phyloP scores from a whole-genome alignment of 306 rosid species.

The Lupinus albus region DNA sequence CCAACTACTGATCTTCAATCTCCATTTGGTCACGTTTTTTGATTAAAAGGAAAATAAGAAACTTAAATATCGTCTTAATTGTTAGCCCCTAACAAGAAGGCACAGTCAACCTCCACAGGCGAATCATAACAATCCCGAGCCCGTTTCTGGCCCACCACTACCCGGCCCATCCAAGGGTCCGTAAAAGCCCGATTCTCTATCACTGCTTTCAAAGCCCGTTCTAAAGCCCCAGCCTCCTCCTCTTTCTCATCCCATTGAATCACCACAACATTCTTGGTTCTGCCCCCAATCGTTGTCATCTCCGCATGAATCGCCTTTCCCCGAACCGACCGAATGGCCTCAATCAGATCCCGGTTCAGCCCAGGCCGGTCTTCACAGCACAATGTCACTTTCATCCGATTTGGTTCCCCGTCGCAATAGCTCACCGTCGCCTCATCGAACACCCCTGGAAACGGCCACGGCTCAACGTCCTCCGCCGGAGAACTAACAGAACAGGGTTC shows the following conservation, averaged over 20 bases:
- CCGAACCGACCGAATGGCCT: constrained; percentile 63
- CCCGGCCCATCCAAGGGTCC: constrained; percentile 44
- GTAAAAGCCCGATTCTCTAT: constrained; percentile 68
- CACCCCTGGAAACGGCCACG: constrained; percentile 65
- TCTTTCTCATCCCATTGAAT: constrained; percentile 48
- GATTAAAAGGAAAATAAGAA: neutral
- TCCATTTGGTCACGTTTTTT: constrained; percentile 3
- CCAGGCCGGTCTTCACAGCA: constrained; percentile 85
- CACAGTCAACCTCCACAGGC: constrained; percentile 19
- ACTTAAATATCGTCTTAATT: neutral
- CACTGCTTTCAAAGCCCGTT: constrained; percentile 80
- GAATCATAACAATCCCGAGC: constrained; percentile 47
- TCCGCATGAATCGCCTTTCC: constrained; percentile 66
- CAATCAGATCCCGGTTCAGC: constrained; percentile 62
- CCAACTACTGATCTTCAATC: neutral
- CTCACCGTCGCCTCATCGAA: constrained; percentile 67
- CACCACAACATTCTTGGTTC: constrained; percentile 69
- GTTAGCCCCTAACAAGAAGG: constrained; percentile 4
- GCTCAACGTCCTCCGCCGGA: constrained; percentile 22
- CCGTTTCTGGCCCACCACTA: constrained; percentile 56
- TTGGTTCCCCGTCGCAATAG: constrained; percentile 45
- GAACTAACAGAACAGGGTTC: constrained; percentile 33
- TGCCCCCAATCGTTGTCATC: constrained; percentile 82
- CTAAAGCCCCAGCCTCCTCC: constrained; percentile 48
- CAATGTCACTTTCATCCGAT: constrained; percentile 58